Evolutionary conservation across 257 asterid genomes (phyloP), one percentile per base, ranked within the genome.

Genomic region (Scutellaria barbata): DNA sequence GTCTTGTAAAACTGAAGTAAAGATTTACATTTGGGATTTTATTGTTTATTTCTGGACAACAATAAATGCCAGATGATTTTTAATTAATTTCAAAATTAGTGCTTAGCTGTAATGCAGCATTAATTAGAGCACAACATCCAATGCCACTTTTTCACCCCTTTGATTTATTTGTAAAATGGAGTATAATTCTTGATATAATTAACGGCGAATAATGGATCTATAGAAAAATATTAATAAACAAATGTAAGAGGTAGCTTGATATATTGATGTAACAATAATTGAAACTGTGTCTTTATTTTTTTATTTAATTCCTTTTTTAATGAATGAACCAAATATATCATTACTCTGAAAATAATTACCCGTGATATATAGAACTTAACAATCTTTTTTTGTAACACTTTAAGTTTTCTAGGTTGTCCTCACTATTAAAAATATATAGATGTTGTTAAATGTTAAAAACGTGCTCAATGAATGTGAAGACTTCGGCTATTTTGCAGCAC

Each of bases 1-100:
- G 81, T 74, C 76, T 66, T 76, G 73, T 51, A 58, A 46, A 20
- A 50, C 40, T 72, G n/a, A 69, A 69, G 73, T 71, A 62, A 74
- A 63, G 53, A 63, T 76, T 55, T 52, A n/a, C 17, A 45, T 45
- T 39, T 14, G n/a, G 2, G 54, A 33, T 16, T 73, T 17, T 73
- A 30, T 30, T 30, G 3, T 62, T 14, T 12, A 47, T 18, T 68
- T 75, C 74, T 75, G 77, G 41, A 20, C 59, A 69, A 8, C 76
- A 59, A 64, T 79, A 55, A 78, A 42, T 81, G 73, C 55, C 8
- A 57, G 58, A 59, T 75, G 13, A 20, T 62, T 59, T 60, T 63
- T 65, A 22, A 72, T 61, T 54, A 56, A 40, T 52, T 63, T 62
- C 10, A 51, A 61, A 61, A 41, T 48, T 14, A 47, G 53, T 37